These are phyloP conservation scores for Saccharomycopsis oosterbeekiorum DNA, from an alignment of 805 yeast species.

Conservation along the genomic window DNA sequence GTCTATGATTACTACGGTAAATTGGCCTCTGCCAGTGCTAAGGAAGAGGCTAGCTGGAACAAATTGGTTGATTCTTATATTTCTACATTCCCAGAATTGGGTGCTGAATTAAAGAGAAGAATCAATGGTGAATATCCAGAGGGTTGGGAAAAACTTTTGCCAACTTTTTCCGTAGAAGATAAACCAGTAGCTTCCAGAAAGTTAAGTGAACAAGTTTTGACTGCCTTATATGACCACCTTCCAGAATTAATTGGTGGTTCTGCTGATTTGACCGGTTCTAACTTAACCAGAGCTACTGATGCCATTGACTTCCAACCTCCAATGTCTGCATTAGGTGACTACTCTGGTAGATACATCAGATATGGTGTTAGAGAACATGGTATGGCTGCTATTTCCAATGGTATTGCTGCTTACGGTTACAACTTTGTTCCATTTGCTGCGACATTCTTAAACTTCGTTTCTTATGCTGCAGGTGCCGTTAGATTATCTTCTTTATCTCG, in stretches of 20 bases:
- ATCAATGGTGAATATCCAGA: conserved; percentile 67
- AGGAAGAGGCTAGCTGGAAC: conserved; percentile 71
- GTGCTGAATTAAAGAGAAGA: conserved; percentile 74
- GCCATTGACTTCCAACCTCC: conserved; percentile 93
- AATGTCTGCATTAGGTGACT: conserved; percentile 68
- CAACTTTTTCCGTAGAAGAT: conserved; percentile 70
- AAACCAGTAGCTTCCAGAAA: conserved; percentile 88
- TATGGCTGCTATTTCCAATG: conserved; percentile 98
- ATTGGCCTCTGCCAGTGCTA: conserved; percentile 49
- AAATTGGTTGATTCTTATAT: conserved; percentile 48
- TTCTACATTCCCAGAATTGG: conserved; percentile 65
- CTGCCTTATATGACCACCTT: conserved; percentile 46
- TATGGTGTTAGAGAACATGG: conserved; percentile 99
- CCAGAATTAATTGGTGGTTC: conserved; percentile 97
- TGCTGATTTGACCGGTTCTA: conserved; percentile 96
- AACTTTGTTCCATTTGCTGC: conserved; percentile 90
- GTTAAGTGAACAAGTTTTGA: conserved; percentile 73
- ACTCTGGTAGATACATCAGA: conserved; percentile 88
- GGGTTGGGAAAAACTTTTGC: conserved; percentile 70
- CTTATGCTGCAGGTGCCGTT: conserved; percentile 80
- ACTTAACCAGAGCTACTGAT: conserved; percentile 78
- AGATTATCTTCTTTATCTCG: conserved; percentile 78
- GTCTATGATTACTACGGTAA: conserved; percentile 62
- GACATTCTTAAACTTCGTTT: conserved; percentile 90
- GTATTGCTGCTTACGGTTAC: conserved; percentile 83